A percentile compares a stretch with the other conserved stretches of the same genome.
Conservation (phyloP, 140 eudicot genomes). For the Anethum foeniculum region DNA sequence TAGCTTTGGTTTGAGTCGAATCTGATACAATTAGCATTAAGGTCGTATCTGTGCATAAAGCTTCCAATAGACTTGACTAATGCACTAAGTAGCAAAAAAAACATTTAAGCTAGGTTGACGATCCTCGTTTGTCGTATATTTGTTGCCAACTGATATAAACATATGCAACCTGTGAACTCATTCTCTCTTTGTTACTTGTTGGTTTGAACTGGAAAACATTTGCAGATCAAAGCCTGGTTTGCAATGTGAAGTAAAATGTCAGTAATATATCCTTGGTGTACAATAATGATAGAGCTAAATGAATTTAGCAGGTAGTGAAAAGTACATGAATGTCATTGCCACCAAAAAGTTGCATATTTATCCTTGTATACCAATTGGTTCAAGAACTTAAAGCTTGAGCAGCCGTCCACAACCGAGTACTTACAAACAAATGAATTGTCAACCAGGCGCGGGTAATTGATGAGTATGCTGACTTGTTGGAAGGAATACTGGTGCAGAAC, state of each 20-base stretch:
- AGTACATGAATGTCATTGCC: not conserved
- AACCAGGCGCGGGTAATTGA: not conserved
- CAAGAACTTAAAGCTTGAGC: not conserved
- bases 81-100: no score
- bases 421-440: not conserved
- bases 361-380: not conserved
- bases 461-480: not conserved
- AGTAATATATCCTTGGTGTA: no score
- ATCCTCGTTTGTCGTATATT: no score
- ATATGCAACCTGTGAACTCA: no score
- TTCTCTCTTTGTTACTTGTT: no score
- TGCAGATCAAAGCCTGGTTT: no score
- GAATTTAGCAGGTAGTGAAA: no score
- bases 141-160: no score
- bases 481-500: not conserved
- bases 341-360: not conserved
- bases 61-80: not conserved
- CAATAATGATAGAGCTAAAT: not conserved
- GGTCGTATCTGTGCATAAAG: not conserved
- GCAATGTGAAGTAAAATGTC: no score
- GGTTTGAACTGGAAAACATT: no score
- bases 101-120: no score
- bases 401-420: not conserved
- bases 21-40: not conserved
- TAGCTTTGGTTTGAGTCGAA: no score